Evolutionary conservation across 345 rosid genomes (phyloP).

Genomic region (Salix viminalis): DNA sequence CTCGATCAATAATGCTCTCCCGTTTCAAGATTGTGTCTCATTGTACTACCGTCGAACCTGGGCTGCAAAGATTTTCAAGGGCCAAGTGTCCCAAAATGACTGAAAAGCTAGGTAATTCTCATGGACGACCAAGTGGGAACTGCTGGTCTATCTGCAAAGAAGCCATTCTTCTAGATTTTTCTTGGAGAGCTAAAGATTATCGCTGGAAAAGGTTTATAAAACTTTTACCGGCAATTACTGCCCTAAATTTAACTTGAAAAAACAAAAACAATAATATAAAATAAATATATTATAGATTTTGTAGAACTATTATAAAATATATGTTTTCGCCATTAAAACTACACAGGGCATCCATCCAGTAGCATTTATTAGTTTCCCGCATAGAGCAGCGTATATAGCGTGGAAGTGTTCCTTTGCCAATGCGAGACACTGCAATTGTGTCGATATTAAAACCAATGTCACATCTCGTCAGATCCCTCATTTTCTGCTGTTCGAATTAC

Average conservation of each 20-base stretch:
- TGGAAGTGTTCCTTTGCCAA: background rate
- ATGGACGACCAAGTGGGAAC: background rate
- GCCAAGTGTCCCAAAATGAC: conserved; percentile 1
- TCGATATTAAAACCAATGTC: background rate
- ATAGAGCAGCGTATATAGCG: background rate
- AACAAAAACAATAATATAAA: too few relatives aligned
- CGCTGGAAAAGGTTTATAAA: background rate
- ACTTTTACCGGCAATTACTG: too few relatives aligned
- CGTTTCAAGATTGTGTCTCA: background rate
- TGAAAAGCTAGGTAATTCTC: background rate
- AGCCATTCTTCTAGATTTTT: conserved; percentile 7
- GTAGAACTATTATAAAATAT: too few relatives aligned
- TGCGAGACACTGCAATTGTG: background rate
- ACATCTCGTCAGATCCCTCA: conserved; percentile 9
- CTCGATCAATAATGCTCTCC: background rate
- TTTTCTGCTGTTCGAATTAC: conserved; percentile 15
- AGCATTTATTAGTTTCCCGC: background rate
- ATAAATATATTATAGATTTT: too few relatives aligned
- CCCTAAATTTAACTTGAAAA: too few relatives aligned
- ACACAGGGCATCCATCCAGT: background rate
- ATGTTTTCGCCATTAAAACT: too few relatives aligned
- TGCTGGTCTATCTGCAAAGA: conserved; percentile 16
- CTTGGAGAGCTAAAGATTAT: background rate
- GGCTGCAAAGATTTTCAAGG: background rate
- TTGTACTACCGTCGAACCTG: background rate